Evolutionary conservation across 2,329 filamentous ascomycete genomes (phyloP).

Genomic region (Monosporascus sp.): DNA sequence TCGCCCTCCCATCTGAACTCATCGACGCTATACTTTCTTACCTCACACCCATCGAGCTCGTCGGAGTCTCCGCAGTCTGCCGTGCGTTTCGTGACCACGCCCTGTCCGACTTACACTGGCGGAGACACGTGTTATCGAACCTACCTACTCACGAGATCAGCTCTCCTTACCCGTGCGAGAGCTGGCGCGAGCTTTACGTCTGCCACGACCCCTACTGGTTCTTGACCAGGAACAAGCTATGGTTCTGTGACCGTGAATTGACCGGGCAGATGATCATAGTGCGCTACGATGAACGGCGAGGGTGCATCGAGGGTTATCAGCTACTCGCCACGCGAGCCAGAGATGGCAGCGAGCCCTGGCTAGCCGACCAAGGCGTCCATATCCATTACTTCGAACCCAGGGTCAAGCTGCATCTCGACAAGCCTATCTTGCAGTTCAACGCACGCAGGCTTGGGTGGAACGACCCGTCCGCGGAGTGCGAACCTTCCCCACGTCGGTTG

Average conservation of each 20-base stretch:
- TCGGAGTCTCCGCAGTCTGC: slow-evolving; percentile 55
- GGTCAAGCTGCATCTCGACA: slow-evolving; percentile 68
- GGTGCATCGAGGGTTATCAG: slow-evolving; percentile 75
- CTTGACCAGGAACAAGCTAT: slow-evolving; percentile 71
- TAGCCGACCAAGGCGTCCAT: slow-evolving; percentile 57
- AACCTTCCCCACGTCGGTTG: slow-evolving; percentile 30
- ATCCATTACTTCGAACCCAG: slow-evolving; percentile 69
- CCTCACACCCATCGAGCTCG: slow-evolving; percentile 61
- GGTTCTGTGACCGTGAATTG: slow-evolving; percentile 73
- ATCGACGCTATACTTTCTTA: slow-evolving; percentile 65
- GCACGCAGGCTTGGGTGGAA: slow-evolving; percentile 20
- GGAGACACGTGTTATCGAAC: slow-evolving; percentile 61
- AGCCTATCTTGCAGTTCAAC: slow-evolving; percentile 60
- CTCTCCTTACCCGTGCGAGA: slow-evolving; percentile 52
- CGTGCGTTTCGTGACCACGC: slow-evolving; percentile 54
- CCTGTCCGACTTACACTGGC: slow-evolving; percentile 67
- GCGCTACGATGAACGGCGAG: slow-evolving; percentile 68
- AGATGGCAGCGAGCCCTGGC: slow-evolving; percentile 58
- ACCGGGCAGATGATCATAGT: slow-evolving; percentile 70
- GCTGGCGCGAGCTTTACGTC: slow-evolving; percentile 66
- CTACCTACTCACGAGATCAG: slow-evolving; percentile 52
- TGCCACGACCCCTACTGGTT: slow-evolving; percentile 83
- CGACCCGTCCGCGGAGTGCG: slow-evolving; percentile 10
- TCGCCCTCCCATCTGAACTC: slow-evolving; percentile 67
- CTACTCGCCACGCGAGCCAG: slow-evolving; percentile 60